Conservation (phyloP, 306 rosid species). For the Begonia fuchsioides region DNA sequence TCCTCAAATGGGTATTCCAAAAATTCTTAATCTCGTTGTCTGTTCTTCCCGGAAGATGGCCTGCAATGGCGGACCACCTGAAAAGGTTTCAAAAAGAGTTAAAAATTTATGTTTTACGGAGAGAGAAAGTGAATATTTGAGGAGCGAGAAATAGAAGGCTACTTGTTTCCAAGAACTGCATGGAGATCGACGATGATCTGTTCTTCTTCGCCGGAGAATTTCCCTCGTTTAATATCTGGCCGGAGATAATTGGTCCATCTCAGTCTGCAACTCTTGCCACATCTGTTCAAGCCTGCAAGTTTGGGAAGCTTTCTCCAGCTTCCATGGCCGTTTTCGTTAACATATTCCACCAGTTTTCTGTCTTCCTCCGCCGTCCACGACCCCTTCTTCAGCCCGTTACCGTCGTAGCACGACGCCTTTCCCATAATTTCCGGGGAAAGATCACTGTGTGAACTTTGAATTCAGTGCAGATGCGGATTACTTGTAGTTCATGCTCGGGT, state of each 20-base stretch:
- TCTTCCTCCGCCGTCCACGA: constrained; percentile 37
- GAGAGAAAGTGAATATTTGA: no score
- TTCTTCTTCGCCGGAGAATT: constrained; percentile 46
- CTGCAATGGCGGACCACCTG: constrained; percentile 80
- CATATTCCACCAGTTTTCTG: constrained; percentile 26
- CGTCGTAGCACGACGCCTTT: constrained; percentile 10
- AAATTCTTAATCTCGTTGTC: constrained; percentile 78
- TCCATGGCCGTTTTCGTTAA: constrained; percentile 53
- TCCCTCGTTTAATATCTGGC: constrained; percentile 74
- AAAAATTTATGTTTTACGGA: no score
- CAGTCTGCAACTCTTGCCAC: constrained; percentile 69
- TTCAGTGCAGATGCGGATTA: no score
- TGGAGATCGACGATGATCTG: constrained; percentile 49
- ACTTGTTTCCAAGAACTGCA: constrained; percentile 65
- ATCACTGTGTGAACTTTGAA: no score
- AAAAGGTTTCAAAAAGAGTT: no score
- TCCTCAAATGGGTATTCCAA: constrained; percentile 74
- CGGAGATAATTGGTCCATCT: constrained; percentile 72
- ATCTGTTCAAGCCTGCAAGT: constrained; percentile 69
- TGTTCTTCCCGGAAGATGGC: constrained; percentile 67
- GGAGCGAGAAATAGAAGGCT: not conserved
- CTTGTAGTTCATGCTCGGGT: no score
- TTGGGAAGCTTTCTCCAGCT: constrained; percentile 75
- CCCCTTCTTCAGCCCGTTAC: constrained; percentile 29
- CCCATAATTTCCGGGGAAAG: constrained; percentile 9